Base-by-base conservation (phyloP, 768 basidiomycete genomes). In the Leccinum ochraceum region DNA sequence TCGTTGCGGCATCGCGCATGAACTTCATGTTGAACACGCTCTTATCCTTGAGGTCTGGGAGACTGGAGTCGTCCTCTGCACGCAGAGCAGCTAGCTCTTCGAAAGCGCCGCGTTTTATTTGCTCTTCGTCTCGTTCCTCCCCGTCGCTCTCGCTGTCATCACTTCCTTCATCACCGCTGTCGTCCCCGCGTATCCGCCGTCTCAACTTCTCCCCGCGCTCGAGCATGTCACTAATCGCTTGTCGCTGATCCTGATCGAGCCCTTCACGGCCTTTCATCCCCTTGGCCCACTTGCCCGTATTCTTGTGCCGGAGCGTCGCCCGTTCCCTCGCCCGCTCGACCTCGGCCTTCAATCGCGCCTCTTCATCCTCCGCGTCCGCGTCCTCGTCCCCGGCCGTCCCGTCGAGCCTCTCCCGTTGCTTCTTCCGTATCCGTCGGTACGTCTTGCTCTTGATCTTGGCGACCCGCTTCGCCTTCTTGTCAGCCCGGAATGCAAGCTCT, bases 361-460 rank as follows among this genome's bases (percentile, higher is more conserved):
- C 81, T 8, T 83, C 84, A 16, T 80, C 80, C 13, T 80, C 79
- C 3, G 57, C 71, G 8, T 81, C 57, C 36, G 0, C 57, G 4
- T 30, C 54, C 4, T 16, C 62, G 0, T 54, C 61, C 0, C 14
- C 81, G 2, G 71, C 80, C 53, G 79, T 85, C 67, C 72, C 71
- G 74, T 78, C 77, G 16, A 88, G 75, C 62, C 85, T 86, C 60
- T 87, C 90, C 51, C 83, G 82, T 68, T 89, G 85, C 70, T 90
- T 94, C 72, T 92, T 83, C 69, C 87, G 87, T 52, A 98, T 80
- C 64, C 89, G 88, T 30, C 95, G 82, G 71, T 94, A 98, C 2
- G 92, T 86, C 76, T 94, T 96, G 73, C 90, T 93, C 79, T 98
- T 98, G 76, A 99, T 99, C 78, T 95, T 98, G 22, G 89, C 85